A percentile compares a stretch with the other conserved stretches of the same genome.
phyloP scores from a whole-genome alignment of 208 protist genomes.

The Wallacemonas rigidus region DNA sequence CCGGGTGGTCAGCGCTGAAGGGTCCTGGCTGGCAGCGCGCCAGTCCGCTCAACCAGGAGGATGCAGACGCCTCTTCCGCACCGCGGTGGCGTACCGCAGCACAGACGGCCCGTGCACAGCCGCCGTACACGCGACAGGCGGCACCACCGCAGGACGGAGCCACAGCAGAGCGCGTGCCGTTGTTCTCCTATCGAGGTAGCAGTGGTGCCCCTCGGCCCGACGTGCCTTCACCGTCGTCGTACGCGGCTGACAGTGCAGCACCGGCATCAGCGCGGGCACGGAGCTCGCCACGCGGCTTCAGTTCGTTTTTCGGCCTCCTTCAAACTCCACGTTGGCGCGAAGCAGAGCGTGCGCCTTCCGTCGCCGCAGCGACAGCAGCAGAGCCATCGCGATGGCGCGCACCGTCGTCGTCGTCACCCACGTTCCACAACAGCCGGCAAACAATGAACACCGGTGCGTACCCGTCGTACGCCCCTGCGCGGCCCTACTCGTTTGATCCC shows the following conservation, averaged over 20 bases:
- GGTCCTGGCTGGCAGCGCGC: conserved; percentile 11
- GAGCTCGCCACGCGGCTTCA: conserved; percentile 3
- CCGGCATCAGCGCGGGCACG: background rate
- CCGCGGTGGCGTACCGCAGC: background rate
- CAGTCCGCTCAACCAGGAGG: background rate
- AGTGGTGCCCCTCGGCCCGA: background rate
- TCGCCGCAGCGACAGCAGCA: background rate
- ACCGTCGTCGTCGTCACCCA: background rate
- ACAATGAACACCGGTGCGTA: background rate
- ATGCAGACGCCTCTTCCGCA: background rate
- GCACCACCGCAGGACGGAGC: no score
- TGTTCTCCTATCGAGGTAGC: background rate
- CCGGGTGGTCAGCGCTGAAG: background rate
- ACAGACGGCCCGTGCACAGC: background rate
- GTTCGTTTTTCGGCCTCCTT: background rate
- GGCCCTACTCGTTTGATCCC: background rate
- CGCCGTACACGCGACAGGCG: no score
- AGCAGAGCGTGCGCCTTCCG: background rate
- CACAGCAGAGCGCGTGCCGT: background rate
- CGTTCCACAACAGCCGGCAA: background rate
- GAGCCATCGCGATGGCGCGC: conserved; percentile 1
- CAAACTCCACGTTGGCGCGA: conserved; percentile 6
- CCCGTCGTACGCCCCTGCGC: background rate
- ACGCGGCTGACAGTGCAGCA: background rate
- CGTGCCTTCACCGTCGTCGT: background rate